Evolutionary conservation across 2,329 filamentous ascomycete genomes (phyloP), one percentile per base, ranked within the genome.

Genomic region (Pseudogymnoascus destructans): DNA sequence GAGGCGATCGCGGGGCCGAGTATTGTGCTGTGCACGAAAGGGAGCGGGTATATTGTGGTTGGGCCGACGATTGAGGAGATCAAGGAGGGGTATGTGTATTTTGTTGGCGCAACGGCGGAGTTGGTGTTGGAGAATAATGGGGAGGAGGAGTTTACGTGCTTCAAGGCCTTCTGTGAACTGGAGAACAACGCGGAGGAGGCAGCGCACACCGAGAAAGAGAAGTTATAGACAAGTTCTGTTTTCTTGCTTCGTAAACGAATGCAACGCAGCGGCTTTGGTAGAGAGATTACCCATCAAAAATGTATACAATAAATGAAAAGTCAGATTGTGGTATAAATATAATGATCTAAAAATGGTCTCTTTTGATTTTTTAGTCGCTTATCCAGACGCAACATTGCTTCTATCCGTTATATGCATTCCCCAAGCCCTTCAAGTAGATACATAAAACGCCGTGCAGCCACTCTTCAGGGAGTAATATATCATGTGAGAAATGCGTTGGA

Each of bases 161-260:
- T 95, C 76, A 93, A 91, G 75, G 93, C 92, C 0, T 96, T 95
- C 70, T 95, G 90, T 67, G 91, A 96, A 75, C 77, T 95, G 61
- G 80, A 83, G 10, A 74, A 73, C 19, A 72, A 74, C 65, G 54
- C 17, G 1, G 72, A 73, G 63, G 70, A 68, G 17, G 60, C 54
- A 23, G 17, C 46, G 4, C 46, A 52, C 46, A 54, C 25, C 19
- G 58, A 59, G 13, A 69, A 67, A 49, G 66, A 68, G 38, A 62
- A 60, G 60, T 58, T 62, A 55, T 62, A 59, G 55, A 56, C 35
- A 13, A 6, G 33, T n/a, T 30, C 11, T 30, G 21, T 1, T 30
- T 30, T 2, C 9, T 30, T 52, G 46, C 23, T 52, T 30, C 9
- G 25, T 30, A 13, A 13, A 30, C 4, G 25, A 19, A 30, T 52